These are phyloP conservation scores for Pelargonium cotyledonis DNA, from an alignment of 441 rosid genomes.

Conservation along the genomic window DNA sequence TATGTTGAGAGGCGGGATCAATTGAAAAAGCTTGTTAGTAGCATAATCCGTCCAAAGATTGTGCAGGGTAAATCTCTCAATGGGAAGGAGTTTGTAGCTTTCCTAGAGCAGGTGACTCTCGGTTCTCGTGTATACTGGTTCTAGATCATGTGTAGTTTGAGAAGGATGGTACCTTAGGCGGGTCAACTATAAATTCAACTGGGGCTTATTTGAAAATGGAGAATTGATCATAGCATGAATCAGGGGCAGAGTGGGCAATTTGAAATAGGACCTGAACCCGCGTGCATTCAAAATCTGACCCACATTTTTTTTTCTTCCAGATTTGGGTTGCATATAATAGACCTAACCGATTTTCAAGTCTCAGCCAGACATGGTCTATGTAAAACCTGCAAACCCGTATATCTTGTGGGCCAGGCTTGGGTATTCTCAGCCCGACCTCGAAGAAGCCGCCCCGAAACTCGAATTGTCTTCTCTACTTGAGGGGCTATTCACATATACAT, in stretches of 20 bases:
- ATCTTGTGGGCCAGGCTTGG: too few relatives aligned
- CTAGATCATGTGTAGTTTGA: background rate
- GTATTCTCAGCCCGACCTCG: too few relatives aligned
- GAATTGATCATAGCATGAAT: background rate
- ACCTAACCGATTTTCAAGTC: too few relatives aligned
- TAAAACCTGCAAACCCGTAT: too few relatives aligned
- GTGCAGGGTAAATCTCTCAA: conserved; percentile 80
- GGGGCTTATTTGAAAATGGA: too few relatives aligned
- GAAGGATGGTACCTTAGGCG: background rate
- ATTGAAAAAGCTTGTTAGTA: conserved; percentile 69
- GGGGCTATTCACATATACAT: background rate
- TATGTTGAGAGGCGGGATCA: conserved; percentile 76
- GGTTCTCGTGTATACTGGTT: background rate
- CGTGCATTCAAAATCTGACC: too few relatives aligned
- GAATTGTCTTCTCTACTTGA: too few relatives aligned
- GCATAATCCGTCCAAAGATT: conserved; percentile 78
- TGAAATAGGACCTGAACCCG: too few relatives aligned
- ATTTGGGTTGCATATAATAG: too few relatives aligned
- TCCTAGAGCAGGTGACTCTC: conserved; percentile 76
- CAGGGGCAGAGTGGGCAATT: background rate
- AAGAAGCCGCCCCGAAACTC: too few relatives aligned
- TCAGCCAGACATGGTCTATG: too few relatives aligned
- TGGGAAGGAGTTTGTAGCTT: conserved; percentile 87
- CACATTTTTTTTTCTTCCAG: too few relatives aligned
- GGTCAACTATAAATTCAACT: background rate